Conservation (phyloP, 2,329 filamentous ascomycete genomes). For the Triangularia verruculosa region DNA sequence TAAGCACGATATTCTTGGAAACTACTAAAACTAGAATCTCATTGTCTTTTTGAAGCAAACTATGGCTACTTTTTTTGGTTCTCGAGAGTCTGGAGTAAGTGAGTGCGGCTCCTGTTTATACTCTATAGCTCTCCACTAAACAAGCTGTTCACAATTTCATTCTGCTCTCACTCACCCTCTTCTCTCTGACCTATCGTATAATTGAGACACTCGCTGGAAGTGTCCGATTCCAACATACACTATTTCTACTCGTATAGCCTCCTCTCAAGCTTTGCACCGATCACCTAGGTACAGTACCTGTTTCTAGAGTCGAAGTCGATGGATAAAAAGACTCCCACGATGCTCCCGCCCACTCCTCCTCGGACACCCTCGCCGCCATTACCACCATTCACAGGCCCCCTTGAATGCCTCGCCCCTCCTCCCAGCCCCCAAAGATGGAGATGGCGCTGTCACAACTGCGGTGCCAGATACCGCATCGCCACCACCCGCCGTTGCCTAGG, state of each 20-base stretch:
- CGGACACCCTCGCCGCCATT: not conserved
- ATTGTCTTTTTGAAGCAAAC: not conserved
- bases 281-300: not conserved
- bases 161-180: not conserved
- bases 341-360: not conserved
- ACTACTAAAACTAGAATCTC: not conserved
- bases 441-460: constrained; percentile 37
- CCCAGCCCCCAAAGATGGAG: constrained; percentile 28
- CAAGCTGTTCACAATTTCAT: not conserved
- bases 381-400: not conserved
- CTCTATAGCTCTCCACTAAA: not conserved
- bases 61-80: not conserved
- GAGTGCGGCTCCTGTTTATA: not conserved
- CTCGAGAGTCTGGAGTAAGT: not conserved
- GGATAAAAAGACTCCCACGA: not conserved
- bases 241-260: not conserved
- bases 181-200: not conserved
- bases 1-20: not conserved
- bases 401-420: not conserved
- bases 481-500: constrained; percentile 39
- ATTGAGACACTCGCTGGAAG: too few species aligned
- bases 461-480: constrained; percentile 28
- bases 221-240: too few species aligned
- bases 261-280: not conserved
- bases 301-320: not conserved